Percentiles rank a stretch among this genome's conserved stretches.
Evolutionary conservation across 2,329 filamentous ascomycete species (phyloP).

Genomic region (Penicillium sp.): DNA sequence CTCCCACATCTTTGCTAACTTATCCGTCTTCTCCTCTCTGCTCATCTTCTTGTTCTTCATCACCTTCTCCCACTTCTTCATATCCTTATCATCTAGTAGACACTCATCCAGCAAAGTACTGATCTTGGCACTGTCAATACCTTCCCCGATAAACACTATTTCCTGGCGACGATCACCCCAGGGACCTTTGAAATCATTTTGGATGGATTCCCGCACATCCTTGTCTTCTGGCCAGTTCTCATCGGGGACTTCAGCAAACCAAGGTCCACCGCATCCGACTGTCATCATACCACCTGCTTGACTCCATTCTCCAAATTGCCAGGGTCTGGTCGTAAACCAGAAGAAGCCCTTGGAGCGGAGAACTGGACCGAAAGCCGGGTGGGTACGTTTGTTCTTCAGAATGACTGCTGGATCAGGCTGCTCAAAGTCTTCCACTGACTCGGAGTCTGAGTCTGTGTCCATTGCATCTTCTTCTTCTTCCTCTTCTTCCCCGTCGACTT

Average conservation of each 20-base stretch:
- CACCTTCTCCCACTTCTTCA: slow-evolving; percentile 52
- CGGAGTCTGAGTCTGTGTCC: slow-evolving; percentile 27
- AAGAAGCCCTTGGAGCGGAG: slow-evolving; percentile 47
- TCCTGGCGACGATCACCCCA: slow-evolving; percentile 72
- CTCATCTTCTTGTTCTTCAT: slow-evolving; percentile 46
- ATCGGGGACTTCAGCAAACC: slow-evolving; percentile 59
- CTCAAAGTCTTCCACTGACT: slow-evolving; percentile 30
- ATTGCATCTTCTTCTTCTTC: slow-evolving; percentile 27
- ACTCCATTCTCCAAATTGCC: slow-evolving; percentile 46
- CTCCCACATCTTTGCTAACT: slow-evolving; percentile 53
- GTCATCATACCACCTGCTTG: slow-evolving; percentile 48
- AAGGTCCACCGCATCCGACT: slow-evolving; percentile 41
- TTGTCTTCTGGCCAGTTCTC: slow-evolving; percentile 52
- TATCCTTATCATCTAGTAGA: slow-evolving; percentile 60
- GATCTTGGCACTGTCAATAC: slow-evolving; percentile 54
- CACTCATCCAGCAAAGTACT: slow-evolving; percentile 58
- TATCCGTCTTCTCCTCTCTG: slow-evolving; percentile 45
- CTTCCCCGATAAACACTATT: slow-evolving; percentile 70
- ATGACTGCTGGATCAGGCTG: slow-evolving; percentile 34
- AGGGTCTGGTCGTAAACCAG: slow-evolving; percentile 44
- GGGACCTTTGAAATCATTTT: slow-evolving; percentile 49
- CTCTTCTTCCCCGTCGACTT: slow-evolving; percentile 25
- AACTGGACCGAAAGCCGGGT: slow-evolving; percentile 38
- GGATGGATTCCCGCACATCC: slow-evolving; percentile 49
- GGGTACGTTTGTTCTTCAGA: slow-evolving; percentile 38